Conservation (phyloP, 2,329 filamentous ascomycete species). For the Parastagonospora nodorum region DNA sequence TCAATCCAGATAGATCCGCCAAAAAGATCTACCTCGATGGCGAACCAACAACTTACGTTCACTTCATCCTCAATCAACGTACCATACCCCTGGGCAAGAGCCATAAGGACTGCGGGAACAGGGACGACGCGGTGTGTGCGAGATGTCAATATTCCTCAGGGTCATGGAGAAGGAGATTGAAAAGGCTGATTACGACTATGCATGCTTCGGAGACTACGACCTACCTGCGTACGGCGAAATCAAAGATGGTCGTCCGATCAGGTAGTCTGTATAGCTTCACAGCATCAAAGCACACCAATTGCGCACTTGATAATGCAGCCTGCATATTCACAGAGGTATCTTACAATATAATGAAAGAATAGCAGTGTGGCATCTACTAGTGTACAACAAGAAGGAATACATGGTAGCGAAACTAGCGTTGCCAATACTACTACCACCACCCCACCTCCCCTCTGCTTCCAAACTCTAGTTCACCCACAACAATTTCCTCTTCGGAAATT, state of each 20-base stretch:
- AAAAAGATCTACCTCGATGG: slow-evolving; percentile 56
- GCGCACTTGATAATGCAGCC: not conserved
- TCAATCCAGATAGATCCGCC: slow-evolving; percentile 43
- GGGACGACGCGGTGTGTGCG: slow-evolving; percentile 80
- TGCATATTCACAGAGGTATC: not conserved
- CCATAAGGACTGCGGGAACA: slow-evolving; percentile 66
- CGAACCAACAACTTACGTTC: slow-evolving; percentile 68
- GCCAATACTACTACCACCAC: not conserved
- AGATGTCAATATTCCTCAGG: slow-evolving; percentile 69
- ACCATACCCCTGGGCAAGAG: slow-evolving; percentile 71
- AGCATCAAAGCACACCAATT: not conserved
- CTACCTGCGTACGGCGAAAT: slow-evolving; percentile 55
- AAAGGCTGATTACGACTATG: slow-evolving; percentile 65
- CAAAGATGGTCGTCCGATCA: slow-evolving; percentile 55
- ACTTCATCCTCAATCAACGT: slow-evolving; percentile 75
- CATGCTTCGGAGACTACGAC: slow-evolving; percentile 67
- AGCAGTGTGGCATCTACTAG: not conserved
- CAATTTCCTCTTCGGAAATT: not conserved
- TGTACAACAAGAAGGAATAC: not conserved
- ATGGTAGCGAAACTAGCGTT: not conserved
- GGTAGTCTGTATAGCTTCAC: not conserved
- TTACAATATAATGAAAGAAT: not conserved
- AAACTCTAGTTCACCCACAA: not conserved
- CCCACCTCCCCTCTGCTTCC: not conserved
- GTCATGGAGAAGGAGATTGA: slow-evolving; percentile 64